phyloP scores from a whole-genome alignment of 2,329 filamentous ascomycete species.

The Aureobasidium sp. region DNA sequence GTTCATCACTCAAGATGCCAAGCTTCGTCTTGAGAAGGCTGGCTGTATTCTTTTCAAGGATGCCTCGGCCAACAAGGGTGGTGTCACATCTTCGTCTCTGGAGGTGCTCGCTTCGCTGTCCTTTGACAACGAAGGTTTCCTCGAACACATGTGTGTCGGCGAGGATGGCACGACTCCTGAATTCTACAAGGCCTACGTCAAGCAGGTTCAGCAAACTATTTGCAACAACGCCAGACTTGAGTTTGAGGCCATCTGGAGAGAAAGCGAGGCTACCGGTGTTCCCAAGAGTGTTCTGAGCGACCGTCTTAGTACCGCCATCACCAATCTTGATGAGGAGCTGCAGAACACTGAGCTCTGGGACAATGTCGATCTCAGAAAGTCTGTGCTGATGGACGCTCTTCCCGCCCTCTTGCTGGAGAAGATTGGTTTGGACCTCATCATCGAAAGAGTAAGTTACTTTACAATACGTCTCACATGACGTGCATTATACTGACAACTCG shows the following conservation, averaged over 20 bases:
- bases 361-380: constrained; percentile 67
- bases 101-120: constrained; percentile 92
- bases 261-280: constrained; percentile 74
- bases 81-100: constrained; percentile 92
- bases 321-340: constrained; percentile 91
- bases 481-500: constrained; percentile 1
- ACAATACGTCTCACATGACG: neutral
- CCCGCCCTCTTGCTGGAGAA: constrained; percentile 77
- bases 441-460: constrained; percentile 57
- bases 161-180: constrained; percentile 71
- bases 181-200: constrained; percentile 92
- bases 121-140: constrained; percentile 84
- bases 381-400: constrained; percentile 76
- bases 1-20: constrained; percentile 98
- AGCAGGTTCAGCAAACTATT: constrained; percentile 84
- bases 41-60: constrained; percentile 96
- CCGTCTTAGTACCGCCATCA: constrained; percentile 84
- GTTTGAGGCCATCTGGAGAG: constrained; percentile 97
- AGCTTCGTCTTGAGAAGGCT: constrained; percentile 89
- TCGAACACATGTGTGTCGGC: constrained; percentile 84
- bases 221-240: constrained; percentile 85
- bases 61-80: constrained; percentile 96
- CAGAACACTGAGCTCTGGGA: constrained; percentile 90
- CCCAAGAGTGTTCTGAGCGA: constrained; percentile 84
- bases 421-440: constrained; percentile 83